These are phyloP conservation scores for Firmiana major DNA, from an alignment of 345 rosid species.

Conservation along the genomic window DNA sequence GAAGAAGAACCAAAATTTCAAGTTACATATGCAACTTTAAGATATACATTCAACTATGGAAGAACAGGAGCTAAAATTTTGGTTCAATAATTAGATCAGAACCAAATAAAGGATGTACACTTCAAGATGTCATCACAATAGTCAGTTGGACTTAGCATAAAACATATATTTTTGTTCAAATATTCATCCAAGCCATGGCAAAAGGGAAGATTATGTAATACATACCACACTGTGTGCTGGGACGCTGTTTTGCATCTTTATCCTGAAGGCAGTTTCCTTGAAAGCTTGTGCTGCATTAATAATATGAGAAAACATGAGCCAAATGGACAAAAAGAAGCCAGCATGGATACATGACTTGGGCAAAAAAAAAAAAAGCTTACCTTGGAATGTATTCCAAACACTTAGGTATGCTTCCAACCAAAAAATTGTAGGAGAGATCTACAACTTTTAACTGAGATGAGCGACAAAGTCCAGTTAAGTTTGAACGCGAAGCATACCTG, in stretches of 20 bases:
- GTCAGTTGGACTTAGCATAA: background rate
- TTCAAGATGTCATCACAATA: background rate
- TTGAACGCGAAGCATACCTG: constrained; percentile 66
- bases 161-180: background rate
- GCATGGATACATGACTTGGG: background rate
- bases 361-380: constrained; percentile 33
- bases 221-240: constrained; percentile 65
- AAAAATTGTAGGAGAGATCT: constrained; percentile 86
- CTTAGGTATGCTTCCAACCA: constrained; percentile 78
- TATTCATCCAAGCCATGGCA: background rate
- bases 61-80: background rate
- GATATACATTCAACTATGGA: background rate
- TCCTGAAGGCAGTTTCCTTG: constrained; percentile 82
- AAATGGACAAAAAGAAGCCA: constrained; percentile 8
- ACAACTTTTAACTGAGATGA: constrained; percentile 65
- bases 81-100: background rate
- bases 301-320: background rate
- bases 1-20: background rate
- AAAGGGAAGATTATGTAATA: constrained; percentile 13
- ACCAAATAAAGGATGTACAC: background rate
- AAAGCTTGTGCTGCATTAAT: constrained; percentile 62
- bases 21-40: background rate
- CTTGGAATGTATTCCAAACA: constrained; percentile 78
- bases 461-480: constrained; percentile 66
- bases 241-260: constrained; percentile 66